A percentile compares a stretch with the other conserved stretches of the same genome.
Conservation (phyloP, 2,329 filamentous ascomycete species). For the Hysterium pulicare region DNA sequence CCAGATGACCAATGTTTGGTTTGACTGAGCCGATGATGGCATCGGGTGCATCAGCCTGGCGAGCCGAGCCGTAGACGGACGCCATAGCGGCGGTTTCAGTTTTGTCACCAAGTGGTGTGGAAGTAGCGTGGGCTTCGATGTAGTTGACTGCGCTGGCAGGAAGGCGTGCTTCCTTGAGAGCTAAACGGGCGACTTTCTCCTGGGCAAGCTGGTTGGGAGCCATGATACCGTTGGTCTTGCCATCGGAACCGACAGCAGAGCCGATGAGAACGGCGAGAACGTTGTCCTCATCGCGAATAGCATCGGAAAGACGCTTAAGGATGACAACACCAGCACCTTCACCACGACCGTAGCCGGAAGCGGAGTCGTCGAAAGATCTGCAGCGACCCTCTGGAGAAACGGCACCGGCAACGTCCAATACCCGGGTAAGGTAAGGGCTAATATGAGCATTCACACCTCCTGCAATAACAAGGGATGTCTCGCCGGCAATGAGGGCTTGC, state of each 20-base stretch:
- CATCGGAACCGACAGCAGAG: conserved; percentile 29
- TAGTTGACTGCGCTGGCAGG: conserved; percentile 14
- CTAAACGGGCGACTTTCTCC: conserved; percentile 22
- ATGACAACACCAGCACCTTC: conserved; percentile 30
- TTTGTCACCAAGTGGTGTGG: conserved; percentile 19
- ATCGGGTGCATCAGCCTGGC: conserved; percentile 38
- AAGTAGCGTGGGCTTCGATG: conserved; percentile 16
- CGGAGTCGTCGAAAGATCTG: conserved; percentile 30
- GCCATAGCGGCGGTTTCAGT: conserved; percentile 18
- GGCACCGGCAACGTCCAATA: conserved; percentile 26
- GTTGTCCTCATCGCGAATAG: conserved; percentile 24
- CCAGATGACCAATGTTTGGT: conserved; percentile 41
- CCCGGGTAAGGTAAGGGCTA: conserved; percentile 30
- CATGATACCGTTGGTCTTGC: conserved; percentile 35
- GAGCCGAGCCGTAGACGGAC: conserved; percentile 10
- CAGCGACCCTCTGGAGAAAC: conserved; percentile 29
- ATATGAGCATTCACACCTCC: conserved; percentile 33
- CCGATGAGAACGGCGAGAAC: conserved; percentile 29
- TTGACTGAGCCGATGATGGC: conserved; percentile 8
- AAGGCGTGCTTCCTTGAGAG: conserved; percentile 13
- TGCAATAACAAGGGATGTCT: conserved; percentile 17
- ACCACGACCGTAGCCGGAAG: conserved; percentile 29
- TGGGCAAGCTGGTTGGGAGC: conserved; percentile 33
- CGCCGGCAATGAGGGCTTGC: conserved; percentile 26
- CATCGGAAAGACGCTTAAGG: conserved; percentile 25